phyloP scores from a whole-genome alignment of 106 monocot species.

The Amphibolis antarctica region DNA sequence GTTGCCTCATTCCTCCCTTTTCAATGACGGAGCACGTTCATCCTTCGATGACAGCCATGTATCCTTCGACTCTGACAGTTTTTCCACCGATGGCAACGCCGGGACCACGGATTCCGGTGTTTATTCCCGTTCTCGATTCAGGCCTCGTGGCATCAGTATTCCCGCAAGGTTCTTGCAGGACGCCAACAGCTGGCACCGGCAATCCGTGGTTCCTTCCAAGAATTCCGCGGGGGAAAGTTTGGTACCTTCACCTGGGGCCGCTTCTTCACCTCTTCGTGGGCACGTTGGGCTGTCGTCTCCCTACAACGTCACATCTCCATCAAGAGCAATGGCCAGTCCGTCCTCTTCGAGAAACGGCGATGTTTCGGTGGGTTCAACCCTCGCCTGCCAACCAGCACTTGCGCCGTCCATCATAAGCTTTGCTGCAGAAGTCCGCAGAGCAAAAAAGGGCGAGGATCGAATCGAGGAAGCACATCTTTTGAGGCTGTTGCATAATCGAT shows the following conservation, averaged over 20 bases:
- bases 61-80: constrained; percentile 8
- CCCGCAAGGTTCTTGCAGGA: constrained; percentile 76
- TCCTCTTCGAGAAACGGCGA: constrained; percentile 18
- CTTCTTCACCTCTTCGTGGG: constrained; percentile 26
- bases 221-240: constrained; percentile 29
- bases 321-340: constrained; percentile 52
- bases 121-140: constrained; percentile 5
- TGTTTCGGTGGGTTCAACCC: constrained; percentile 2
- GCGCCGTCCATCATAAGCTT: constrained; percentile 64
- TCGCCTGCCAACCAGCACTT: constrained; percentile 20
- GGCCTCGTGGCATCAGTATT: constrained; percentile 37
- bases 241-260: constrained; percentile 14
- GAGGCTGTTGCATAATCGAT: constrained; percentile 50
- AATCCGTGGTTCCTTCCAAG: constrained; percentile 21
- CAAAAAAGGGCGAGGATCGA: constrained; percentile 59
- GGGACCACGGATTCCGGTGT: constrained; percentile 27
- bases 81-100: constrained; percentile 51
- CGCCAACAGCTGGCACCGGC: constrained; percentile 38
- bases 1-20: constrained; percentile 40
- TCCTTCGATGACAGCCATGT: constrained; percentile 39
- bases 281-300: constrained; percentile 32
- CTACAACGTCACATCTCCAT: constrained; percentile 18
- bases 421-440: constrained; percentile 56
- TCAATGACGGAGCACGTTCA: constrained; percentile 28
- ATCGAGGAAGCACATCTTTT: constrained; percentile 66